Percentiles rank a stretch among this genome's conserved stretches.
Conservation (phyloP, 139 green algal genomes). For the Yamagishiella unicocca region DNA sequence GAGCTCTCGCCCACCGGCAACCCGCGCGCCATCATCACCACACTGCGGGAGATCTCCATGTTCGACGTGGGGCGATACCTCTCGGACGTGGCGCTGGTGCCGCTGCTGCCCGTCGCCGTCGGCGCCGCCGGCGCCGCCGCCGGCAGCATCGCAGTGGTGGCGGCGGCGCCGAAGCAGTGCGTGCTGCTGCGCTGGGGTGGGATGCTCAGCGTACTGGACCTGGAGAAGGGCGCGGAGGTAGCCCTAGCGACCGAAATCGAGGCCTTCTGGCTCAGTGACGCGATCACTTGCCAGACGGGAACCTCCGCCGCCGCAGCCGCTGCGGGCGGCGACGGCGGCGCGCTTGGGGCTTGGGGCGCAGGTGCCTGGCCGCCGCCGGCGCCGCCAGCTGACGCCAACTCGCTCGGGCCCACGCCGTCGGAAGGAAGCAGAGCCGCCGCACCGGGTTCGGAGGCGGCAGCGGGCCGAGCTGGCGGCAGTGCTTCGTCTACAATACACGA, state of each 20-base stretch:
- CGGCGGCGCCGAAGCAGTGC: conserved; percentile 68
- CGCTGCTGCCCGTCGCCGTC: conserved; percentile 12
- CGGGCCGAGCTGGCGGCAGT: not conserved
- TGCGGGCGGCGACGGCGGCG: not conserved
- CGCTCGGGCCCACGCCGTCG: no score
- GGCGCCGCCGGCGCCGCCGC: not conserved
- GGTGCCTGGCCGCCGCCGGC: not conserved
- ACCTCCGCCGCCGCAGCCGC: no score
- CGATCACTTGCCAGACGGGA: conserved; percentile 16
- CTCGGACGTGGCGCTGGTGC: conserved; percentile 61
- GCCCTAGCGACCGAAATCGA: conserved; percentile 71
- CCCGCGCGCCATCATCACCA: conserved; percentile 56
- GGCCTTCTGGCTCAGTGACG: conserved; percentile 82
- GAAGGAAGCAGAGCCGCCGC: no score
- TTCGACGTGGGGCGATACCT: conserved; percentile 75
- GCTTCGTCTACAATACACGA: not conserved
- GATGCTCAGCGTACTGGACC: conserved; percentile 87
- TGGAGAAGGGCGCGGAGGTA: conserved; percentile 82
- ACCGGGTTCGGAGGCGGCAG: not conserved
- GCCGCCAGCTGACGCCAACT: not conserved
- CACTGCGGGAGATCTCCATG: conserved; percentile 88
- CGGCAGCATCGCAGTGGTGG: not conserved
- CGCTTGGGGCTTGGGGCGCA: not conserved
- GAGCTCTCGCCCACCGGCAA: conserved; percentile 63
- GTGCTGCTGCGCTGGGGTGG: conserved; percentile 90